Base-by-base conservation (phyloP, 192 early-diverging fungal genomes). In the Lobulomyces angularis region DNA sequence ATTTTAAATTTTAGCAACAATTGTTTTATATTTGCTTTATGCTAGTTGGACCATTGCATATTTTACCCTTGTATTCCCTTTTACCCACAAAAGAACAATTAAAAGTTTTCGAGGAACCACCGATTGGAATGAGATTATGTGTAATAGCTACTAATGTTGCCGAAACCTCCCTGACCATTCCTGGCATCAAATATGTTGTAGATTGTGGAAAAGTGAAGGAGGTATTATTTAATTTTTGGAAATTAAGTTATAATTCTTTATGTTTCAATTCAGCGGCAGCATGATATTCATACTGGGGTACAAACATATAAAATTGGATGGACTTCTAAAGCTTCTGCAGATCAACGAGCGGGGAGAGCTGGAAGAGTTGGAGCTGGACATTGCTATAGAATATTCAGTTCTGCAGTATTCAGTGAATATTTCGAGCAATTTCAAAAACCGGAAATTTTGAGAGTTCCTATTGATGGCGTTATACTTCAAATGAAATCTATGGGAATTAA, bases 401-500 rank as follows among this genome's bases (percentile, higher is more conserved):
- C 85, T 12, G 87, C 89, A 1, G 90, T 97, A 0, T 97, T 86
- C 55, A 77, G 86, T 41, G 78, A 88, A 47, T 76, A 93, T 41
- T 97, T 97, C 58, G 56, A 64, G 11, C 63, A 67, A 35, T 91
- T 91, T 56, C 82, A 85, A 0, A 69, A 69, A 47, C 91, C 91
- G 8, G 93, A 97, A 58, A 91, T 97, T 41, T 58, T 86, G 55
- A 69, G 85, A 30, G 82, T 92, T 64, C 90, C 95, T 2, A 92
- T 99, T 35, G 89, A 94, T 56, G 88, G 85, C 34, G 88, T 97
- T 8, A 86, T 97, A 5, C 65, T 99, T 33, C 84, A 86, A 49
- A 97, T 99, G 93, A 99, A 99, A 65, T 61, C 80, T 12, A 99
- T 99, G 92, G 79, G 83, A 43, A 86, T 99, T 46, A 80, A 90